Evolutionary conservation across 75 land plant genomes (phyloP).

Genomic region (Picea sitchensis): DNA sequence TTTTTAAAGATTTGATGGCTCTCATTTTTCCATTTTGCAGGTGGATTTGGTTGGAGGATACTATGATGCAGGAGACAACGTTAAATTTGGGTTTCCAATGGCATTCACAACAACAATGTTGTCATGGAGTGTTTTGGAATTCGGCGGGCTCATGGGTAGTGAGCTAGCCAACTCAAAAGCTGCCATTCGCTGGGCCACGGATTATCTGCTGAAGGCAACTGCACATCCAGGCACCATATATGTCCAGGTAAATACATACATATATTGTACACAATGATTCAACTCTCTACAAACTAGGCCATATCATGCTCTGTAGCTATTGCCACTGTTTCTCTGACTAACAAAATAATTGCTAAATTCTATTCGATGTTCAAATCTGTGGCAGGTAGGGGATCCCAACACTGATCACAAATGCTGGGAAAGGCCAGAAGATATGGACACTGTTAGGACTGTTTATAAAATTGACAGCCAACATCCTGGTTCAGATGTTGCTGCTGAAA

Average conservation of each 20-base stretch:
- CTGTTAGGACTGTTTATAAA: conserved; percentile 66
- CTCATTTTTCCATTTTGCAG: conserved; percentile 34
- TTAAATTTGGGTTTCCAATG: conserved; percentile 98
- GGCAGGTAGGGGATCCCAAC: conserved; percentile 85
- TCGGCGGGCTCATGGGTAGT: conserved; percentile 68
- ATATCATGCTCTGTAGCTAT: not conserved
- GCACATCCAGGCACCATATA: conserved; percentile 68
- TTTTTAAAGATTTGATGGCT: not conserved
- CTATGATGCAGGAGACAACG: conserved; percentile 97
- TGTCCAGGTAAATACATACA: conserved; percentile 62
- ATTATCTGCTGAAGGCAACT: conserved; percentile 85
- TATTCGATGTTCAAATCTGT: not conserved
- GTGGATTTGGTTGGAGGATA: conserved; percentile 92
- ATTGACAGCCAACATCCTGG: conserved; percentile 73
- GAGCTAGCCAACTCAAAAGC: conserved; percentile 58
- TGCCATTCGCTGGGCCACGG: conserved; percentile 82
- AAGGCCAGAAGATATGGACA: conserved; percentile 97
- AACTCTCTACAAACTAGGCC: not conserved
- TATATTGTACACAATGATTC: not conserved
- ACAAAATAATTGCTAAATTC: not conserved
- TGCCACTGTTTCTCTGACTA: conserved; percentile 1
- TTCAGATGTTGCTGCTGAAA: conserved; percentile 90
- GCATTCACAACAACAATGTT: conserved; percentile 97
- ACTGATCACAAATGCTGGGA: conserved; percentile 93
- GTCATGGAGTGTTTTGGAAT: conserved; percentile 96